Base-by-base conservation (phyloP, 1,284 basidiomycete species). In the Flammula alnicola region DNA sequence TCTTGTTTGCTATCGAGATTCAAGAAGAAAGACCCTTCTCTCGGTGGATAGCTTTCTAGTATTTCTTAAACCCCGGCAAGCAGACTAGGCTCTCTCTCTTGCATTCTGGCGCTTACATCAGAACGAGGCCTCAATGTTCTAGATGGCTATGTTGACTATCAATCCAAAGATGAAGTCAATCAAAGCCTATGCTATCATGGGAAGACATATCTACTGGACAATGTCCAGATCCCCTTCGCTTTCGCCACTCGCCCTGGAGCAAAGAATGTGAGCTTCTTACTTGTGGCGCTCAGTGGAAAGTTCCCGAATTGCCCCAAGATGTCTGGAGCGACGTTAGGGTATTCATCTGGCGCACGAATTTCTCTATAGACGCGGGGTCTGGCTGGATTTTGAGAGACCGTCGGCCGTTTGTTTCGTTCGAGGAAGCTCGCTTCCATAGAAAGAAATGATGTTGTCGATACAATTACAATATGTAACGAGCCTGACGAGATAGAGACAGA, bases 321-420 rank as follows among this genome's bases (percentile, higher is more conserved):
- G 30, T 41, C 43, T 42, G 25, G 33, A 47, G 48, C 42, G 48
- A 49, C 42, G 31, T 35, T 30, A 23, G 42, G 48, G 23, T 19
- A 9, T 27, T 12, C n/a, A 20, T 27, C 19, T 20, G 23, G n/a
- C 5, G 9, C n/a, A n/a, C n/a, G n/a, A n/a, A n/a, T n/a, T n/a
- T n/a, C n/a, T n/a, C n/a, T n/a, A n/a, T n/a, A n/a, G n/a, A n/a
- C n/a, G n/a, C n/a, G n/a, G n/a, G n/a, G n/a, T n/a, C n/a, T n/a
- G n/a, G n/a, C n/a, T n/a, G n/a, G n/a, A n/a, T n/a, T n/a, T n/a
- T n/a, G n/a, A n/a, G n/a, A n/a, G n/a, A n/a, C n/a, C n/a, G n/a
- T n/a, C n/a, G n/a, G n/a, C n/a, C n/a, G n/a, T n/a, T n/a, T n/a
- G 43, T 41, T 35, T 44, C 53, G 50, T 58, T 55, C 37, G 37